Evolutionary conservation across 2,329 filamentous ascomycete species (phyloP), one percentile per base, ranked within the genome.

Genomic region (Pseudogymnoascus sp.): DNA sequence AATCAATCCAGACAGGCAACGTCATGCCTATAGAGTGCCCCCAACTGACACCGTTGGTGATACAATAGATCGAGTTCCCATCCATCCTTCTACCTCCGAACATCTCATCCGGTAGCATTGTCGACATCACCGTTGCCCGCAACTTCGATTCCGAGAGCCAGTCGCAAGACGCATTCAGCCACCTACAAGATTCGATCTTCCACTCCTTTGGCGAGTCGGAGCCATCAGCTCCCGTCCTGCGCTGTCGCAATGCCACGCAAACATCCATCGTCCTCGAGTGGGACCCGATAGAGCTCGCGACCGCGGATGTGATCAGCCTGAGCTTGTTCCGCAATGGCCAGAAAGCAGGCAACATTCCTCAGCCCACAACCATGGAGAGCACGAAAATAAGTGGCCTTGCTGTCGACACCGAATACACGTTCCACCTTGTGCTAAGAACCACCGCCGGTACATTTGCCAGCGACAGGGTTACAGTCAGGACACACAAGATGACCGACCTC

Each of bases 221-320:
- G 62, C 94, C 94, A 33, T 77, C 83, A 24, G 79, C 88, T 0
- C 94, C 94, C 6, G 76, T 89, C 59, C 85, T 99, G 36, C 90
- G 92, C 71, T 95, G 94, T 75, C 89, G 92, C 76, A 99, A 97
- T 81, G 92, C 93, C 61, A 99, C 94, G 0, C 94, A 99, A 76
- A 99, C 94, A n/a, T 95, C 90, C 29, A 88, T 97, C 50, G 94
- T 99, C 37, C 88, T 99, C 60, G 94, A 97, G 77, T 99, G 94
- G 94, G 94, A 97, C 66, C 91, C 93, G 35, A 89, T 99, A 71
- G 84, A 93, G 69, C 85, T 97, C 58, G 94, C 92, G 21, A 97
- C 93, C 4, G 92, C 94, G 66, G 91, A 94, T 72, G 82, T 97
- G 64, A 87, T 94, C 70, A 93, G 89, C 58, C 83, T 99, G 60